Evolutionary conservation across 2,329 filamentous ascomycete genomes (phyloP).

Genomic region (Hypoxylon sp.): DNA sequence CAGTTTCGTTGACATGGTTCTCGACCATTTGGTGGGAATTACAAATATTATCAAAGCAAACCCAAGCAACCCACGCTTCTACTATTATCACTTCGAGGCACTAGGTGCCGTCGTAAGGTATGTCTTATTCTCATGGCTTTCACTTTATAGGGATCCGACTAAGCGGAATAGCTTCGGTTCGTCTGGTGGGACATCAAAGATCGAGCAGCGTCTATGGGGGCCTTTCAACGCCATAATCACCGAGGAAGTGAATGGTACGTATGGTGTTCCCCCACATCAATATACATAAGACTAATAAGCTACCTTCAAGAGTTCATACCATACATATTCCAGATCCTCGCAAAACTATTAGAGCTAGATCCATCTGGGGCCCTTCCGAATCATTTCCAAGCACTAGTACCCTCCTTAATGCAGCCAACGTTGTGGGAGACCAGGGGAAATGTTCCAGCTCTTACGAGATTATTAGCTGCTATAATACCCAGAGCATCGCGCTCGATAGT

Average conservation of each 20-base stretch:
- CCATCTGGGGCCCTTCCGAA: conserved; percentile 82
- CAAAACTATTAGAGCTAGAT: conserved; percentile 89
- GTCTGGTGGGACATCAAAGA: conserved; percentile 75
- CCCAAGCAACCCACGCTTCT: conserved; percentile 97
- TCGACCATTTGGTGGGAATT: conserved; percentile 88
- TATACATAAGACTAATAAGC: conserved; percentile 52
- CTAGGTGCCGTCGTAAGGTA: conserved; percentile 87
- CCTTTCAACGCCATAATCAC: conserved; percentile 86
- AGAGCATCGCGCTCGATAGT: conserved; percentile 81
- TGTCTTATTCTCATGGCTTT: conserved; percentile 40
- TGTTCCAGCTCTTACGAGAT: conserved; percentile 88
- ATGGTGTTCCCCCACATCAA: neutral
- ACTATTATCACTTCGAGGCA: conserved; percentile 98
- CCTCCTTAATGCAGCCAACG: conserved; percentile 82
- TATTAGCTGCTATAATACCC: conserved; percentile 87
- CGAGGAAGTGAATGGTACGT: conserved; percentile 82
- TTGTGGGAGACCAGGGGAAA: conserved; percentile 96
- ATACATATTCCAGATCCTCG: conserved; percentile 96
- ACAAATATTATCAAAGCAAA: conserved; percentile 94
- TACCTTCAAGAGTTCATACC: conserved; percentile 83
- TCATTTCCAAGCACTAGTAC: conserved; percentile 84
- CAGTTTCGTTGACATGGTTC: conserved; percentile 81
- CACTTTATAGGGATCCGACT: conserved; percentile 2
- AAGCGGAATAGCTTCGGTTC: conserved; percentile 71
- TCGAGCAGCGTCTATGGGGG: conserved; percentile 85